Evolutionary conservation across 2,329 filamentous ascomycete species (phyloP), one percentile per base, ranked within the genome.

Genomic region (Alternaria arbusti): DNA sequence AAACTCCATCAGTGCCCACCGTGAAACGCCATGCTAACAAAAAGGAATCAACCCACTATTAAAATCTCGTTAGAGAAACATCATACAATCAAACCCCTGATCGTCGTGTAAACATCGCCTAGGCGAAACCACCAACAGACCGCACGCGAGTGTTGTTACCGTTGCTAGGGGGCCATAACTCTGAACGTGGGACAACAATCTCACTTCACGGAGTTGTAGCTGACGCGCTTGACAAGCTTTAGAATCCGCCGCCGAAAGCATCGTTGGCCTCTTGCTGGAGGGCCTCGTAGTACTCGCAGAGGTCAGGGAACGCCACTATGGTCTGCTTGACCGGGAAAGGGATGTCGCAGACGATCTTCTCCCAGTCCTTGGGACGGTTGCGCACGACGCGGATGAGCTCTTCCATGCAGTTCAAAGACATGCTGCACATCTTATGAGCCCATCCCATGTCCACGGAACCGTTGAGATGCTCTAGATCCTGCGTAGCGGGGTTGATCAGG

Each of bases 401-500:
- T 5, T 62, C 57, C 74, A 76, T 76, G 26, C 66, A 69, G n/a
- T 69, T 63, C 17, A 75, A 50, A 2, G 67, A 63, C 36, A 61
- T 57, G n/a, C 49, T 49, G 32, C 68, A 71, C 40, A 70, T 64
- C 17, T 64, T 65, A 15, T 61, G 55, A 25, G 65, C 57, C 64
- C 66, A 74, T 2, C 51, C 57, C 6, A 55, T 43, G 45, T 76
- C 72, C 13, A 70, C 22, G n/a, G 60, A 54, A 44, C 73, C 73
- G 12, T 69, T 67, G 6, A 71, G 72, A 23, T 69, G 66, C 61
- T 70, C 66, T 3, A 70, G 59, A 11, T 68, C 65, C 57, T 75
- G 73, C 1, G 73, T 74, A 60, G 70, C 69, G 1, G 70, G 66
- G 57, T 75, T 74, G 65, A 75, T 70, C 4, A 75, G 63, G 5